A percentile compares a stretch with the other conserved stretches of the same genome.
Evolutionary conservation across 306 rosid genomes (phyloP).

Genomic region (Gillenia trifoliata): DNA sequence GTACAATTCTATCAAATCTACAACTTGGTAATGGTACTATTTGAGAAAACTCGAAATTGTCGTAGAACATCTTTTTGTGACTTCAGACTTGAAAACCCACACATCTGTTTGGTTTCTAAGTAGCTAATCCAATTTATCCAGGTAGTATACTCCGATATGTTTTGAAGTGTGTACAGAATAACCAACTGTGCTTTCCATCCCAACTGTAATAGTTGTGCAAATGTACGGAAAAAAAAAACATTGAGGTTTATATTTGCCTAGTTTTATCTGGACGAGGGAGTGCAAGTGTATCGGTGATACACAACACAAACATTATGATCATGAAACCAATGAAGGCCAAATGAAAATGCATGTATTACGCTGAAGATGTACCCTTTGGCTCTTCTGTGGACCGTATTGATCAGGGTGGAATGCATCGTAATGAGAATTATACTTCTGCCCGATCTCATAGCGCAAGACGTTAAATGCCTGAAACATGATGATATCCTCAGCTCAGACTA

Average conservation of each 20-base stretch:
- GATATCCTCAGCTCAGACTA: constrained; percentile 37
- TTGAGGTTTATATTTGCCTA: not conserved
- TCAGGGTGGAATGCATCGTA: constrained; percentile 56
- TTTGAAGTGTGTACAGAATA: not conserved
- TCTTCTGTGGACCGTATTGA: constrained; percentile 64
- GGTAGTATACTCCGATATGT: not conserved
- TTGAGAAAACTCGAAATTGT: not conserved
- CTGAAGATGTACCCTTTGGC: constrained; percentile 65
- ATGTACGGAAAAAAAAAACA: not conserved
- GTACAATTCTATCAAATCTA: not conserved
- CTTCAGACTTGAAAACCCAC: not conserved
- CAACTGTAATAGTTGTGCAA: not conserved
- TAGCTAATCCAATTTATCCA: not conserved
- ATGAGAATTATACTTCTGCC: constrained; percentile 79
- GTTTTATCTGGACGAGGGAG: not conserved
- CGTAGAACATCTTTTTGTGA: not conserved
- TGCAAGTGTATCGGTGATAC: not conserved
- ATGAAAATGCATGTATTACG: constrained; percentile 3
- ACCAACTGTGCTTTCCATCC: not conserved
- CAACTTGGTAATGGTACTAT: no score
- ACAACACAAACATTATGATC: not conserved
- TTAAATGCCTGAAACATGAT: constrained; percentile 81
- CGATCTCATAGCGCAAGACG: constrained; percentile 71
- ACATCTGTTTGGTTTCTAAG: not conserved
- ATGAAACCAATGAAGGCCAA: constrained; percentile 5